Evolutionary conservation across 257 asterid species (phyloP).

Genomic region (Phtheirospermum japonicum): DNA sequence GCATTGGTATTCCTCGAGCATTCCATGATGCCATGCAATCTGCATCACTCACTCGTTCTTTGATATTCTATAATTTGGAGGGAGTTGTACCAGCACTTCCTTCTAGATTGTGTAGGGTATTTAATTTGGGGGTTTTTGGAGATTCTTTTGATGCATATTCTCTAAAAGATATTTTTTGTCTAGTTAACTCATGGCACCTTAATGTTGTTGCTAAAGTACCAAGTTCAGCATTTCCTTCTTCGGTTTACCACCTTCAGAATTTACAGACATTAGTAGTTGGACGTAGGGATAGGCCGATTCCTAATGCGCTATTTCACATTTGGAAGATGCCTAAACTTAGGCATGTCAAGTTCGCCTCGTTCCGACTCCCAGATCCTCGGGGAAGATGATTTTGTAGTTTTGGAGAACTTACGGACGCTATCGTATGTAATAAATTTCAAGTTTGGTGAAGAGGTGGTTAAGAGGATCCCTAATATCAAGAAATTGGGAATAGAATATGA

Average conservation of each 20-base stretch:
- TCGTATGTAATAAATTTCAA: not conserved
- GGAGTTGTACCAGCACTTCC: not conserved
- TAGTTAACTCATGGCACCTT: slow-evolving; percentile 13
- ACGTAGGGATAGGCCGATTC: too few relatives aligned
- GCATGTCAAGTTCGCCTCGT: not conserved
- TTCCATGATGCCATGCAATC: not conserved
- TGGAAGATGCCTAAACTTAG: slow-evolving; percentile 10
- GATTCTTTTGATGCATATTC: too few relatives aligned
- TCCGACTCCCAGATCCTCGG: not conserved
- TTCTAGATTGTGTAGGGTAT: not conserved
- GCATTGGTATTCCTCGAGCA: not conserved
- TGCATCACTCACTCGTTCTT: not conserved
- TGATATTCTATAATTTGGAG: too few relatives aligned
- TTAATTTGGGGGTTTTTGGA: too few relatives aligned
- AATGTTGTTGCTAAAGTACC: not conserved
- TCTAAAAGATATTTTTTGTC: not conserved
- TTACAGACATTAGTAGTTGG: not conserved
- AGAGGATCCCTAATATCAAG: slow-evolving; percentile 1
- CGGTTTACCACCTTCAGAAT: not conserved
- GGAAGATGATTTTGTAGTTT: not conserved
- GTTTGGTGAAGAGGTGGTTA: not conserved
- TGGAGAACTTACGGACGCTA: not conserved
- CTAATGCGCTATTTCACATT: not conserved
- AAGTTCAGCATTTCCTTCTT: not conserved
- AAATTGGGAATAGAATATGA: not conserved